A percentile compares a stretch with the other conserved stretches of the same genome.
These are phyloP conservation scores for Albizia julibrissin DNA, from an alignment of 306 rosid genomes.

Conservation along the genomic window DNA sequence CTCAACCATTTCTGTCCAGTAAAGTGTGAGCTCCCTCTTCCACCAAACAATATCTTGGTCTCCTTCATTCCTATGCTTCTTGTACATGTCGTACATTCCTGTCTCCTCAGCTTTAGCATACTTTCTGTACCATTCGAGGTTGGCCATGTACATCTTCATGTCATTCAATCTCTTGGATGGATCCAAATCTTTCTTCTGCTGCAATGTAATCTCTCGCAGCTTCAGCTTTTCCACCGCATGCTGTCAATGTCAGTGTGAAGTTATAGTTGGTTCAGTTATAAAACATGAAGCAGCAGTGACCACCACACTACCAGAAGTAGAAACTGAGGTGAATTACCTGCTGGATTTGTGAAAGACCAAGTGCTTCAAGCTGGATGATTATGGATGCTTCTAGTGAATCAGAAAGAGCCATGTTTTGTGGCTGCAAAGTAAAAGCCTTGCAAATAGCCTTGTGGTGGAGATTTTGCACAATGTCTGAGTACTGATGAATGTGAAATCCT, in stretches of 20 bases:
- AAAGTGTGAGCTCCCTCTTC: conserved; percentile 40
- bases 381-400: conserved; percentile 43
- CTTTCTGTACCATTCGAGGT: conserved; percentile 70
- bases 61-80: neutral
- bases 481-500: conserved; percentile 26
- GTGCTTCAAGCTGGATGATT: conserved; percentile 43
- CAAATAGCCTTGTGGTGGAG: conserved; percentile 33
- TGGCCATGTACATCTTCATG: conserved; percentile 47
- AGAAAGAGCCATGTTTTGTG: neutral
- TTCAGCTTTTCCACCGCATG: conserved; percentile 1
- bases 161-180: conserved; percentile 40
- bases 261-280: neutral
- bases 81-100: conserved; percentile 73
- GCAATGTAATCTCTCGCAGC: neutral
- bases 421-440: conserved; percentile 6
- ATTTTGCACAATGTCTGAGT: conserved; percentile 35
- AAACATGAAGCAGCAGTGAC: neutral
- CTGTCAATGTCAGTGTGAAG: neutral
- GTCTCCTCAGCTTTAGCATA: neutral
- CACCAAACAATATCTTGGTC: conserved; percentile 26
- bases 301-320: neutral
- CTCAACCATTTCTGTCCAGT: conserved; percentile 56
- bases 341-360: conserved; percentile 29
- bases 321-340: conserved; percentile 38
- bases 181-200: neutral